Base-by-base conservation (phyloP, 2,329 filamentous ascomycete species). In the Xylaria sp. region DNA sequence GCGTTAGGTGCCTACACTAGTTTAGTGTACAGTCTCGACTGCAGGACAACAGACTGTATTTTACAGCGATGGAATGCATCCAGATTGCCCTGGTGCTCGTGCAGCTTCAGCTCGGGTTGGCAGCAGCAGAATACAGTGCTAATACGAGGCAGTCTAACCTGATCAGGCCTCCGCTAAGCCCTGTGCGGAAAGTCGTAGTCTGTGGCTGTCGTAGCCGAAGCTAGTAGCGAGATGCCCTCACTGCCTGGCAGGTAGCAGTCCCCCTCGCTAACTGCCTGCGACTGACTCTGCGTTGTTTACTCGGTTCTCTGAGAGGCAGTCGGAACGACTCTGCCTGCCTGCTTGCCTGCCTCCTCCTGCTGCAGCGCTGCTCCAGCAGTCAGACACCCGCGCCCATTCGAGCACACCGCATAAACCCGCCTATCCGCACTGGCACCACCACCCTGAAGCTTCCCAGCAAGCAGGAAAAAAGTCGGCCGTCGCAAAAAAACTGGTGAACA, bases 401-500 rank as follows among this genome's bases (percentile, higher is more conserved):
- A 23, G 55, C 60, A 63, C 62, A 64, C 60, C 58, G 60, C 58
- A 60, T 53, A 51, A 34, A 34, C 58, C 52, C 63, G 57, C 63
- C 42, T n/a, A 62, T 59, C 62, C 54, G 53, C 54, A 37, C 44
- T 30, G 23, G 11, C 42, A 46, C 42, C 13, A 46, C 50, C 53
- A 44, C 58, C 48, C 52, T 16, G 16, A 59, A 62, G n/a, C 47
- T 57, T 37, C 50, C 60, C 58, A 52, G 52, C 50, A 8, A 30
- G 11, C n/a, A 16, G 34, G 49, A 55, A 58, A 52, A 56, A 50
- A 53, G 59, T 65, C 67, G 52, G 60, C 30, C 23, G 64, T 67
- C 44, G 51, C 46, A 42, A 54, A 63, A 63, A 30, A 58, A 55
- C 37, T 54, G 54, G 70, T 74, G 73, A 76, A 75, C 76, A 77